Evolutionary conservation across 164 flowering plant genomes (phyloP), one percentile per base, ranked within the genome.

Genomic region (Sedum album): DNA sequence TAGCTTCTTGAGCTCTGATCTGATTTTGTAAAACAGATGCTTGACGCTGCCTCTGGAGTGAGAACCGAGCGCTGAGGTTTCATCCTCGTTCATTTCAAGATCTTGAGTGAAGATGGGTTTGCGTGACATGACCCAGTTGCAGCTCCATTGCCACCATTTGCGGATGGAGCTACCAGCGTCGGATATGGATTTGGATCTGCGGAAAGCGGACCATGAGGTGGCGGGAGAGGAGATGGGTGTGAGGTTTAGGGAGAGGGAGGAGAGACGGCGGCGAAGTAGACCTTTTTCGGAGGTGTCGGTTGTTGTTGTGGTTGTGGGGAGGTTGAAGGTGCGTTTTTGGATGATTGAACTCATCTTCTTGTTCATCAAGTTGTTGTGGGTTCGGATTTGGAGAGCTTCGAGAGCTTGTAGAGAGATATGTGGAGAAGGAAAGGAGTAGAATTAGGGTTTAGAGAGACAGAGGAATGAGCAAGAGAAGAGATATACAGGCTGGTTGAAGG

Each of bases 61-160:
- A n/a, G n/a, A n/a, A n/a, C 91, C 95, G 8, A 88, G 75, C 21
- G 74, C 49, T 10, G 73, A 76, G 5, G 76, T 71, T 65, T 86
- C 96, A 14, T 86, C 87, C 15, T 85, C 90, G 70, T 88, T 83
- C 85, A 89, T 80, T 76, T 93, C 98, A n/a, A n/a, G n/a, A n/a
- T n/a, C n/a, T n/a, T 65, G 31, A 17, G 89, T 86, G 67, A 93
- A 90, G 0, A 71, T 51, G n/a, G 93, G 89, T 66, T 86, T 93
- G n/a, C 82, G 73, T 9, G 97, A 85, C 60, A 84, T 69, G 74
- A 93, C 76, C 98, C 97, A 93, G 60, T 73, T 73, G 85, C 85
- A 84, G 10, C 88, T 83, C 85, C 84, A 79, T 6, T 79, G 84
- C 93, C 96, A 93, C 96, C 98, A 93, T 35, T 73, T 80, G 69